Evolutionary conservation across 2,329 filamentous ascomycete genomes (phyloP).

Genomic region (Venturia pyrina): DNA sequence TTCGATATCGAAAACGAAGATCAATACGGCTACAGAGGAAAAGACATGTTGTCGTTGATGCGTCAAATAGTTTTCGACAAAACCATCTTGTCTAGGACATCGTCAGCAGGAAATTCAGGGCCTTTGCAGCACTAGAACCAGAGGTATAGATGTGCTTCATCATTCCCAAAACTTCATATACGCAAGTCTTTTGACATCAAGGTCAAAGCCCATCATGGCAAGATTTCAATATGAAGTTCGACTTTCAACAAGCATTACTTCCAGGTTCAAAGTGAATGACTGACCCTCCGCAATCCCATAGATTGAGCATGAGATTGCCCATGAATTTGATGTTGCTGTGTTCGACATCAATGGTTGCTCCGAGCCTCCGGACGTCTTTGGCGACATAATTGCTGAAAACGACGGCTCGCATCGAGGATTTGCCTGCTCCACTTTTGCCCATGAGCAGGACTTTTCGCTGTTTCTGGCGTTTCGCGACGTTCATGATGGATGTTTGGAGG

Average conservation of each 20-base stretch:
- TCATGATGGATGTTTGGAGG: conserved; percentile 6
- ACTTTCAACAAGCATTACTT: neutral
- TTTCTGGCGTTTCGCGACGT: conserved; percentile 33
- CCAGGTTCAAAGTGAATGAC: neutral
- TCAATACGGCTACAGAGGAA: conserved; percentile 88
- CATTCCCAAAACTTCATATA: neutral
- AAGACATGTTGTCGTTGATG: conserved; percentile 96
- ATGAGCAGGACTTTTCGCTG: conserved; percentile 45
- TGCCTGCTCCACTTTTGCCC: conserved; percentile 96
- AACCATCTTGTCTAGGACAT: conserved; percentile 70
- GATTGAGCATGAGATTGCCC: conserved; percentile 90
- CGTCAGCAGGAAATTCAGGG: neutral
- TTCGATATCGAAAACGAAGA: conserved; percentile 99
- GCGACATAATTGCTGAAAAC: conserved; percentile 99
- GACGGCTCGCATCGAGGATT: conserved; percentile 96
- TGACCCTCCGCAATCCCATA: conserved; percentile 94
- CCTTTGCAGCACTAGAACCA: neutral
- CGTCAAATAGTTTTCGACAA: conserved; percentile 96
- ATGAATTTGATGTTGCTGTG: conserved; percentile 98
- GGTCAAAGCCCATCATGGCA: neutral
- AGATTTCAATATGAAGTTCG: neutral
- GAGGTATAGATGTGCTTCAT: neutral
- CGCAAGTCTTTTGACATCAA: neutral
- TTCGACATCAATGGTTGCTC: conserved; percentile 96
- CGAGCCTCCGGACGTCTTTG: conserved; percentile 82